Evolutionary conservation across 2,329 filamentous ascomycete genomes (phyloP).

Genomic region (Fusarium scirpi): DNA sequence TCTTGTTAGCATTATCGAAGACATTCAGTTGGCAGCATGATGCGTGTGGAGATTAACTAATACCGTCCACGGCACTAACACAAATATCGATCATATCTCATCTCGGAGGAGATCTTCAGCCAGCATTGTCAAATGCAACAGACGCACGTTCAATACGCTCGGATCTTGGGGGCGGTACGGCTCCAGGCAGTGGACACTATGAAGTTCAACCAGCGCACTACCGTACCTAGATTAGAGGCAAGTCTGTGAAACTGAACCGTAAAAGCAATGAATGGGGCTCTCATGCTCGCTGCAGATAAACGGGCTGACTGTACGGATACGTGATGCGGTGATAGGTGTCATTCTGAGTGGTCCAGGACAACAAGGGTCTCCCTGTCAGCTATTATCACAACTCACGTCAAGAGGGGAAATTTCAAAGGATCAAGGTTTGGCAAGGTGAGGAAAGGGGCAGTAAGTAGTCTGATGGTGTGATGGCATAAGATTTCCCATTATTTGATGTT

Average conservation of each 20-base stretch:
- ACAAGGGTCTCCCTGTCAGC: constrained; percentile 28
- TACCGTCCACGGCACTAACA: neutral
- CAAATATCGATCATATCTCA: constrained; percentile 25
- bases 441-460: neutral
- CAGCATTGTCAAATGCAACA: constrained; percentile 20
- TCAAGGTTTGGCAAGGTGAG: neutral
- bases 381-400: constrained; percentile 14
- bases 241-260: neutral
- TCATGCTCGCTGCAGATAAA: neutral
- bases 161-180: neutral
- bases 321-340: constrained; percentile 9
- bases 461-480: neutral
- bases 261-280: neutral
- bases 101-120: constrained; percentile 22
- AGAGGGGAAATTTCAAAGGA: constrained; percentile 6
- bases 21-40: neutral
- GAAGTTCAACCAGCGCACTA: neutral
- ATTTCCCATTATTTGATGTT: neutral
- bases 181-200: constrained; percentile 1
- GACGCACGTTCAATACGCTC: constrained; percentile 8
- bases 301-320: constrained; percentile 4
- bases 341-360: constrained; percentile 15
- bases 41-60: constrained; percentile 3
- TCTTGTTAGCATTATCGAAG: neutral
- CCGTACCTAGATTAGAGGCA: constrained; percentile 3